These are phyloP conservation scores for Ophiostoma tasmaniense DNA, from an alignment of 2,329 filamentous ascomycete genomes.

Conservation along the genomic window DNA sequence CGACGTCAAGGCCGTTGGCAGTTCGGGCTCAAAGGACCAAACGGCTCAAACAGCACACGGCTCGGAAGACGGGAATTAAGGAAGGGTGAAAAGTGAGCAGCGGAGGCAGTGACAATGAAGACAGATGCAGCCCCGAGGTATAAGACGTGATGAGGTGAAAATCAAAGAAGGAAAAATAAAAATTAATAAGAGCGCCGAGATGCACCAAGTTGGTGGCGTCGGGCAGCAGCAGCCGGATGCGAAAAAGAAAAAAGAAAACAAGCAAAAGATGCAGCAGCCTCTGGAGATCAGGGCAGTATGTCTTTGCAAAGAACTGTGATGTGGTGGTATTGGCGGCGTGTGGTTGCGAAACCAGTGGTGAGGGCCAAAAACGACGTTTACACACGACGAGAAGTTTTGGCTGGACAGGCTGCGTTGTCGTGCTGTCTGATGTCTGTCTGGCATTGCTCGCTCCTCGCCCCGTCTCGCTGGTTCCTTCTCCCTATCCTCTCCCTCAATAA, in stretches of 20 bases:
- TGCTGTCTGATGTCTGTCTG: neutral
- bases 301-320: neutral
- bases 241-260: constrained; percentile 2
- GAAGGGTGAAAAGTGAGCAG: neutral
- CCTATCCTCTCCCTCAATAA: constrained; percentile 19
- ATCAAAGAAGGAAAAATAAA: neutral
- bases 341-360: neutral
- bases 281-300: neutral
- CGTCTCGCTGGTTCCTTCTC: constrained; percentile 5
- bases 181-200: neutral
- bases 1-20: constrained; percentile 6
- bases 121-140: neutral
- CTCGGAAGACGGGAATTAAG: neutral
- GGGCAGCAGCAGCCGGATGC: neutral
- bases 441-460: neutral
- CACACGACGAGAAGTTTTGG: constrained; percentile 5
- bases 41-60: neutral
- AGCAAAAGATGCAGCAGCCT: neutral
- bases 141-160: constrained; percentile 1
- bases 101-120: neutral
- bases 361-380: constrained; percentile 5
- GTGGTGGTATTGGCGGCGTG: neutral
- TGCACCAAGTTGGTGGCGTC: neutral
- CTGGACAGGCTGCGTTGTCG: neutral
- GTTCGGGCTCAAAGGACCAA: constrained; percentile 2